Base-by-base conservation (phyloP, 306 rosid genomes). In the Heteromeles arbutifolia region DNA sequence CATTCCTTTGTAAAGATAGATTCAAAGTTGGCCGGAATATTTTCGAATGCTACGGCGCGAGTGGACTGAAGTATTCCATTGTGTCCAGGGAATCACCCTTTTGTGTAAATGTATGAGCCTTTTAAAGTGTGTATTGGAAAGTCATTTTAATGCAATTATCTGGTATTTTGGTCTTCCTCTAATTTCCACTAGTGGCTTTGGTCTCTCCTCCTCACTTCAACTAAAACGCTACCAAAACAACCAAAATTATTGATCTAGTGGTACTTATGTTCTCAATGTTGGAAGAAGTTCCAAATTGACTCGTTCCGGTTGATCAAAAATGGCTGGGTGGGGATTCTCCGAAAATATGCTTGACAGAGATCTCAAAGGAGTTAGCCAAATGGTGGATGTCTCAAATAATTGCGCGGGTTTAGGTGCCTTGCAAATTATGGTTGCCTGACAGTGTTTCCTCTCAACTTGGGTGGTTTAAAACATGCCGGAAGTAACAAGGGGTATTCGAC, bases 1-100 rank as follows among this genome's bases (percentile, higher is more conserved):
- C 79, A 62, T 79, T 83, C 50, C 53, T 73, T 25, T 83, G 81
- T 76, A 83, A 72, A 76, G 79, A 72, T 50, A 31, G 53, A 72
- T 52, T 62, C 57, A 31, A 64, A 18, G 61, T 71, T 75, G 43
- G 62, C 54, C 18, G 54, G 54, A 48, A 15, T 48, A 48, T 48
- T 15, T 75, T 18, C 63, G 61, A 66, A 58, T 71, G 67, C 74
- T 65, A 45, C 11, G 21, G 74, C 61, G 41, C 62, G 39, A 43
- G 64, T 58, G 45, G 57, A 72, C 34, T 63, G 6, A 26, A 53
- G 39, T 25, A 41, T 65, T 52, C 52, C 22, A 34, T 31, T 44
- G 11, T 82, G 45, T 58, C 58, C 32, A 22, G 81, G 75, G 24
- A 43, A 57, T 37, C 74, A 65, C 28, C 29, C 67, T 44, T 72